Evolutionary conservation across 495 filamentous ascomycete species (phyloP), one percentile per base, ranked within the genome.

Genomic region (Filosporella fistucella): DNA sequence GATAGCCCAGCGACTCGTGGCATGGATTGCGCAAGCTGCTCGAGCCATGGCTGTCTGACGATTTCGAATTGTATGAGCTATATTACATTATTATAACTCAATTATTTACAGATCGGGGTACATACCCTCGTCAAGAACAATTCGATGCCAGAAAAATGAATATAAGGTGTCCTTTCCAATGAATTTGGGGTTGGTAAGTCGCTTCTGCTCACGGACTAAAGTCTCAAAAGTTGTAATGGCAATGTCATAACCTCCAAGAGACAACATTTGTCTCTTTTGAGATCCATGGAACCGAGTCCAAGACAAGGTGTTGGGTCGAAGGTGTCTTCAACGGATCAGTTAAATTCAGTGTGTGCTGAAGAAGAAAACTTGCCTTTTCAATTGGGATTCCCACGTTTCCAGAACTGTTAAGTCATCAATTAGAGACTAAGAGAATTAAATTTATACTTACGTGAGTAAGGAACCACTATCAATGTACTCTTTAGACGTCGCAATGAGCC

Each of bases 61-160:
- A 34, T 65, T 64, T 16, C 64, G 64, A 36, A 69, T 67, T 12
- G 41, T 55, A 36, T 69, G 67, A 6, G 67, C 66, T 69, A 23
- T 14, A 21, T 17, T 24, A n/a, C 4, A 14, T 42, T 16, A 30
- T 9, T 14, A 2, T 20, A 22, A 55, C 2, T 25, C 18, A 10
- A 37, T 23, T 20, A 17, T 45, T 18, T 13, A 16, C 11, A 26
- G 21, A 29, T 13, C 34, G 18, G n/a, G n/a, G n/a, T n/a, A n/a
- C 2, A 12, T 51, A 63, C 65, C 65, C 59, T 68, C 65, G 38
- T 68, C 65, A 4, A 68, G 45, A 29, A 68, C 49, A 25, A 68
- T 47, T 13, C 64, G 47, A 26, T 54, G 58, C 63, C 59, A 66
- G 8, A 23, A 47, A 29, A 38, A 47, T 2, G 33, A 38, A 16